phyloP scores from a whole-genome alignment of 139 green algal genomes.

The Coelastrella sp. region DNA sequence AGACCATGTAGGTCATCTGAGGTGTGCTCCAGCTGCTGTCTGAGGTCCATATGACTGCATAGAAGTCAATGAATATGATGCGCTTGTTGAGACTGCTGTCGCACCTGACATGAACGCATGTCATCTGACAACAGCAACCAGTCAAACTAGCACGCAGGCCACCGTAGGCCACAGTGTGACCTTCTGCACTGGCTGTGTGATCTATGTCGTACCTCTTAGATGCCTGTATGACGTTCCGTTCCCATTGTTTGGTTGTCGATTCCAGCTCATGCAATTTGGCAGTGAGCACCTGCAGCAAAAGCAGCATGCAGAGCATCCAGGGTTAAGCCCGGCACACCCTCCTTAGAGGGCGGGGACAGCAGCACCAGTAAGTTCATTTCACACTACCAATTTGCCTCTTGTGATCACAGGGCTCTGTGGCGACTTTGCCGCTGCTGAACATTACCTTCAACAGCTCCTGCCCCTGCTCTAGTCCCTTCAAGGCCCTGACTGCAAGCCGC shows the following conservation, averaged over 20 bases:
- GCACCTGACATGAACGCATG: too few relatives aligned
- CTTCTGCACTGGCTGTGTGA: too few relatives aligned
- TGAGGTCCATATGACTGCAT: slow-evolving; percentile 20
- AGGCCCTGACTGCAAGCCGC: background rate
- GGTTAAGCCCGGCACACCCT: background rate
- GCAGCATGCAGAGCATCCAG: background rate
- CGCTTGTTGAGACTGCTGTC: too few relatives aligned
- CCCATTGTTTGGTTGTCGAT: slow-evolving; percentile 19
- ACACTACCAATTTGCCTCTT: too few relatives aligned
- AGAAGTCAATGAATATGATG: background rate
- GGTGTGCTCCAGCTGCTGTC: slow-evolving; percentile 29
- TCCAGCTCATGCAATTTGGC: background rate
- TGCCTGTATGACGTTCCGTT: slow-evolving; percentile 11
- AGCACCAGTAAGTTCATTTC: too few relatives aligned
- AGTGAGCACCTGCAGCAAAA: slow-evolving; percentile 9
- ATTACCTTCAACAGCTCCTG: slow-evolving; percentile 35
- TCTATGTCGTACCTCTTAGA: too few relatives aligned
- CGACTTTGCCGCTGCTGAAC: background rate
- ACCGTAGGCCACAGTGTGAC: too few relatives aligned
- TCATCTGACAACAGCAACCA: too few relatives aligned
- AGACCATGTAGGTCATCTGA: background rate
- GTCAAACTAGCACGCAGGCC: too few relatives aligned
- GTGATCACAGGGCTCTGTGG: too few relatives aligned
- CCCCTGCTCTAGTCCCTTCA: slow-evolving; percentile 8
- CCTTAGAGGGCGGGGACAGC: too few relatives aligned